A percentile compares a stretch with the other conserved stretches of the same genome.
These are phyloP conservation scores for Castanea mollissima DNA, from an alignment of 306 rosid genomes.

Conservation along the genomic window DNA sequence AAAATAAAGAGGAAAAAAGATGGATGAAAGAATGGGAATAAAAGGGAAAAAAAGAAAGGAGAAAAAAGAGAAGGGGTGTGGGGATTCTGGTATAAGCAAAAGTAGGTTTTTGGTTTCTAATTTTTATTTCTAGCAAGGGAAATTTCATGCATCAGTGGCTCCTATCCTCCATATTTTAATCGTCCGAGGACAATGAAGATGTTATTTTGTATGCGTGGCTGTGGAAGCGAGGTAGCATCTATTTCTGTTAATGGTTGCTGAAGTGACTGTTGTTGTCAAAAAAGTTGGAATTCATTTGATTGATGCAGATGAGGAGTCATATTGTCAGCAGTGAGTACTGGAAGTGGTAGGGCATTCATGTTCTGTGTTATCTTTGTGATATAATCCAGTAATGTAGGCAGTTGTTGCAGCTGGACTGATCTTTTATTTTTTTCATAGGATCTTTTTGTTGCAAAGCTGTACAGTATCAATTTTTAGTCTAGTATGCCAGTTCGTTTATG, in stretches of 20 bases:
- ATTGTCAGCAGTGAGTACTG: background rate
- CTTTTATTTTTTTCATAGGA: background rate
- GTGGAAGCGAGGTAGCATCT: conserved; percentile 1
- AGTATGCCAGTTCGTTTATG: background rate
- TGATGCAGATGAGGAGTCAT: background rate
- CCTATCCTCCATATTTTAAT: background rate
- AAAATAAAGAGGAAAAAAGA: background rate
- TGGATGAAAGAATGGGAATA: background rate
- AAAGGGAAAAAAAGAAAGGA: background rate
- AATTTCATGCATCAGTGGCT: conserved; percentile 4
- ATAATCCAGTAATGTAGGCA: background rate
- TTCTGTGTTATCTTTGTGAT: background rate
- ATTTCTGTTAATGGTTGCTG: background rate
- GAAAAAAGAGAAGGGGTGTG: background rate
- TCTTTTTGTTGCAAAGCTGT: conserved; percentile 1
- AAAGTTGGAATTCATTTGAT: background rate
- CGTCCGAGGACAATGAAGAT: background rate
- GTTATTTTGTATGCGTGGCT: background rate
- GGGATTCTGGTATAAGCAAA: background rate
- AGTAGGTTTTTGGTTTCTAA: background rate
- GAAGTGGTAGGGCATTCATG: background rate
- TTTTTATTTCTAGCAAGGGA: background rate
- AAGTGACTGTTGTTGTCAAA: background rate
- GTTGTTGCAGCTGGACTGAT: background rate
- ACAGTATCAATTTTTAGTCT: background rate